Evolutionary conservation across 805 yeast genomes (phyloP), one percentile per base, ranked within the genome.

Genomic region (Myxozyma geophila): DNA sequence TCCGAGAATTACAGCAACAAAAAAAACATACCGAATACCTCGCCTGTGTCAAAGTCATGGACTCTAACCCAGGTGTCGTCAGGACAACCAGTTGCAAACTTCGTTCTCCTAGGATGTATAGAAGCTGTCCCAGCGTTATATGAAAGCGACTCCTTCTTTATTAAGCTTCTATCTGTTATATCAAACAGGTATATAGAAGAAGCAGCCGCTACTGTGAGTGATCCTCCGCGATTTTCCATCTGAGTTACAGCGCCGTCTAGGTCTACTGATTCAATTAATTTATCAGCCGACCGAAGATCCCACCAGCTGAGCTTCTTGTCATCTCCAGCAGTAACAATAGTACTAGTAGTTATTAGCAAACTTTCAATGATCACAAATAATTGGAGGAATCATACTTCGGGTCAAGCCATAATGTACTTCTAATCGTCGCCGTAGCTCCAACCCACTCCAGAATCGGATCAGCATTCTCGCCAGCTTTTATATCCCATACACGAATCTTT

Each of bases 41-140:
- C 46, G 5, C 61, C 63, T 19, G 58, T 37, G 13, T 58, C 70
- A 41, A 66, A 66, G 47, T 71, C 73, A 59, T 74, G 74, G 5
- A 73, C 41, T 13, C 77, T 65, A 7, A 74, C 74, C 74, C 75
- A 74, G 6, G 77, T 74, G 49, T 74, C 77, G 0, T 51, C 58
- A 5, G 70, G 37, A 44, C 68, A 62, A 1, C 76, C 77, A 1
- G 77, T 74, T 21, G 66, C 64, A 33, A 74, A 64, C 54, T 64
- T 64, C 12, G 61, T 59, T 19, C 61, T 43, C 37, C 64, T 70
- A 1, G 67, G 64, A 40, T 64, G 63, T 10, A 74, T 48, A 4
- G 72, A 60, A 23, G 69, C 74, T 1, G 75, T 69, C 8, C 74
- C 70, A 12, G 72, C 72, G 9, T 40, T 51, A 59, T 74, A 74